A percentile compares a stretch with the other conserved stretches of the same genome.
These are phyloP conservation scores for Funneliformis mosseae DNA, from an alignment of 192 early-diverging fungal species.

Conservation along the genomic window DNA sequence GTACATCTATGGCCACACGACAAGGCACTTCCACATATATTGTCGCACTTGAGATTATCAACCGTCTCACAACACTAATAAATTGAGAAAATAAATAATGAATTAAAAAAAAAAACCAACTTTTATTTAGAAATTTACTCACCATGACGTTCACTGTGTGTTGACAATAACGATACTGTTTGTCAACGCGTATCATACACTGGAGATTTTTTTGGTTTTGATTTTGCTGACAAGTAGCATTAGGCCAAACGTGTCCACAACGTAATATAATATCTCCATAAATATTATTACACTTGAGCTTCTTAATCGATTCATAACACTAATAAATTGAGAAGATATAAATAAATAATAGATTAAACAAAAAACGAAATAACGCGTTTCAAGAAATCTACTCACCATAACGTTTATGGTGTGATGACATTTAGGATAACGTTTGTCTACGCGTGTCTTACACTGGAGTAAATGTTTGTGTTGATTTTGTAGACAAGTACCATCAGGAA, in stretches of 20 bases:
- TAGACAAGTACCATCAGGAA: background rate
- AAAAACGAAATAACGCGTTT: background rate
- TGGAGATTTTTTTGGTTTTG: background rate
- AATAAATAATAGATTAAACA: background rate
- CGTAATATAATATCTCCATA: background rate
- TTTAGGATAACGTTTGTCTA: slow-evolving; percentile 30
- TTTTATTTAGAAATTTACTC: background rate
- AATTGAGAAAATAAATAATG: background rate
- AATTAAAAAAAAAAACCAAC: background rate
- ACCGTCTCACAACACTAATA: slow-evolving; percentile 34
- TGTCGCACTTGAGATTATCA: slow-evolving; percentile 24
- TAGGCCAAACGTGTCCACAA: background rate
- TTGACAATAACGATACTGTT: slow-evolving; percentile 42
- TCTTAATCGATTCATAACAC: slow-evolving; percentile 31
- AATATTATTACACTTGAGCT: background rate
- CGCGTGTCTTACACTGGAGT: slow-evolving; percentile 32
- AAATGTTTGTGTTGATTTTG: background rate
- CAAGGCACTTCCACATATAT: slow-evolving; percentile 34
- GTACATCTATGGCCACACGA: slow-evolving; percentile 48
- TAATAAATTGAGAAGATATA: background rate
- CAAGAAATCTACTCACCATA: background rate
- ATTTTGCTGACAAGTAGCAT: background rate
- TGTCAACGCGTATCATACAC: slow-evolving; percentile 34
- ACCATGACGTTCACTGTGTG: slow-evolving; percentile 38
- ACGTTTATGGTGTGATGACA: slow-evolving; percentile 48